Evolutionary conservation across 2,329 filamentous ascomycete genomes (phyloP).

Genomic region (Corinectria fuckeliana): DNA sequence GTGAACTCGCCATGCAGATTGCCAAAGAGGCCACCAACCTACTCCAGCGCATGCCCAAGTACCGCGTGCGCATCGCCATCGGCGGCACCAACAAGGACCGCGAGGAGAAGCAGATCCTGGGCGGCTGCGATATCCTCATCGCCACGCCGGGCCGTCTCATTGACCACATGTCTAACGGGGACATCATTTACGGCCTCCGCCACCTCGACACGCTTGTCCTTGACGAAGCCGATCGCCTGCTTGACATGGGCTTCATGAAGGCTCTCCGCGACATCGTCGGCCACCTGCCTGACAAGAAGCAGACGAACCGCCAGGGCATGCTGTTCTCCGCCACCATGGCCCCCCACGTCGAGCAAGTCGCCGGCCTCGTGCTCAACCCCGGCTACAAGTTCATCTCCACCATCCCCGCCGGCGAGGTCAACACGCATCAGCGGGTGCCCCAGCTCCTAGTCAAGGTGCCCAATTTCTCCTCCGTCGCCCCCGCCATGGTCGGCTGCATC

Average conservation of each 20-base stretch:
- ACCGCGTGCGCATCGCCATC: slow-evolving; percentile 79
- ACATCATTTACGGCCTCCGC: slow-evolving; percentile 70
- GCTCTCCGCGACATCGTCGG: slow-evolving; percentile 78
- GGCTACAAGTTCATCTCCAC: slow-evolving; percentile 84
- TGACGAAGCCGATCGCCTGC: slow-evolving; percentile 81
- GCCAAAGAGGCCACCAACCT: slow-evolving; percentile 74
- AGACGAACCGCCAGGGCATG: slow-evolving; percentile 72
- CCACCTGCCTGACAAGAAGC: slow-evolving; percentile 67
- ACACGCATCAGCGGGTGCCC: slow-evolving; percentile 77
- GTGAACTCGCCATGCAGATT: slow-evolving; percentile 74
- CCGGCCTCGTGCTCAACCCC: slow-evolving; percentile 70
- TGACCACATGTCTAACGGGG: slow-evolving; percentile 79
- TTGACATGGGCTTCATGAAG: slow-evolving; percentile 86
- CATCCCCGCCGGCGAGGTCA: slow-evolving; percentile 74
- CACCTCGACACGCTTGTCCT: slow-evolving; percentile 79
- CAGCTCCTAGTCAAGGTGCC: slow-evolving; percentile 74
- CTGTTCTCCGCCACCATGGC: slow-evolving; percentile 87
- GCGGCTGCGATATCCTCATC: slow-evolving; percentile 80
- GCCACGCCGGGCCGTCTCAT: slow-evolving; percentile 81
- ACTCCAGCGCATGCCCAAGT: slow-evolving; percentile 74
- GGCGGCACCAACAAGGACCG: slow-evolving; percentile 78
- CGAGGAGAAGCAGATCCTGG: slow-evolving; percentile 73
- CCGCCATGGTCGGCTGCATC: slow-evolving; percentile 64
- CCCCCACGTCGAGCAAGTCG: slow-evolving; percentile 78
- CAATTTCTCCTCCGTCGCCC: slow-evolving; percentile 71